Conservation (phyloP, 805 yeast genomes). For the Brettanomyces anomalus region DNA sequence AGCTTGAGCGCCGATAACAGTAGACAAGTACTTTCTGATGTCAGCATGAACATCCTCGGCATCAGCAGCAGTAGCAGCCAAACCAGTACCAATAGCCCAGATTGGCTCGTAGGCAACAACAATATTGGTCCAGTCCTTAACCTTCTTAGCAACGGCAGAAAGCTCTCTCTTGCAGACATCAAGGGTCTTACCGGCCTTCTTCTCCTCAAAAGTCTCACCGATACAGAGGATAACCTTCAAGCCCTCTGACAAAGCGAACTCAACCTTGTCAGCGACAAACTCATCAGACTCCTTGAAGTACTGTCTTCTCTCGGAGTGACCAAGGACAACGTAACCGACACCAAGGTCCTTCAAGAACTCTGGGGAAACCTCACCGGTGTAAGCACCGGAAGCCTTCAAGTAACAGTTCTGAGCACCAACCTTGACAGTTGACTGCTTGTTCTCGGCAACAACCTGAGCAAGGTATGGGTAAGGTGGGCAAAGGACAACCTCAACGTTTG, state of each 20-base stretch:
- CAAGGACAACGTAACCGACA: constrained; percentile 89
- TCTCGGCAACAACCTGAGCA: constrained; percentile 58
- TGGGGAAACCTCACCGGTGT: constrained; percentile 94
- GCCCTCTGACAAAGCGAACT: constrained; percentile 86
- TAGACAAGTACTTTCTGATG: constrained; percentile 75
- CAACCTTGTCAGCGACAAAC: constrained; percentile 87
- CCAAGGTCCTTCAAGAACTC: constrained; percentile 84
- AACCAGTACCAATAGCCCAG: constrained; percentile 99
- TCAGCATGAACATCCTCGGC: constrained; percentile 92
- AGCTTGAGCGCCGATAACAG: constrained; percentile 77
- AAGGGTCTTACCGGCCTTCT: constrained; percentile 80
- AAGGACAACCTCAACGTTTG: constrained; percentile 84
- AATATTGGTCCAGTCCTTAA: constrained; percentile 79
- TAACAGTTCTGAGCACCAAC: constrained; percentile 91
- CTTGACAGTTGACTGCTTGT: constrained; percentile 63
- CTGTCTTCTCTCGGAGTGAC: constrained; percentile 98
- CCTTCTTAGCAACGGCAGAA: constrained; percentile 73
- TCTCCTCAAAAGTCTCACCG: constrained; percentile 96
- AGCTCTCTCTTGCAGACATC: constrained; percentile 84
- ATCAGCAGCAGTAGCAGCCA: constrained; percentile 97
- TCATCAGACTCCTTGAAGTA: constrained; percentile 85
- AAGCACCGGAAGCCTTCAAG: constrained; percentile 88
- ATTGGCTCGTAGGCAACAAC: constrained; percentile 99
- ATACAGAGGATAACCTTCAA: constrained; percentile 90
- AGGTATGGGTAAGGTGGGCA: constrained; percentile 96